Percentiles rank a stretch among this genome's conserved stretches.
Evolutionary conservation across 345 rosid species (phyloP).

Genomic region (Ceriops zippeliana): DNA sequence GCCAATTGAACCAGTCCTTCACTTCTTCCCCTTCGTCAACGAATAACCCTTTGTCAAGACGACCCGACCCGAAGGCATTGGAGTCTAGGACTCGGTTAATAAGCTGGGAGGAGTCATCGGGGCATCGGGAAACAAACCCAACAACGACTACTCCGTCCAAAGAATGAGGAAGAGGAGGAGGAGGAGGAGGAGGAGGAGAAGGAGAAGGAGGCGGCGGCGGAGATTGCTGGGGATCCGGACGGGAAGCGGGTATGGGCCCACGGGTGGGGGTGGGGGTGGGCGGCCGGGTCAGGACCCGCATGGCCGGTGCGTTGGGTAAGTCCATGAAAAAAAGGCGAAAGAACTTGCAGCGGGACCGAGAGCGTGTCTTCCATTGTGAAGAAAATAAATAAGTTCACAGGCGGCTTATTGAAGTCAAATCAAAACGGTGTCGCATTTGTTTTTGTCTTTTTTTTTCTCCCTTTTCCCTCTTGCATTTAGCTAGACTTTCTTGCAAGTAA

Average conservation of each 20-base stretch:
- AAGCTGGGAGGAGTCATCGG: slow-evolving; percentile 55
- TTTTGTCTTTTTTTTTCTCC: too few relatives aligned
- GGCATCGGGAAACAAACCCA: slow-evolving; percentile 57
- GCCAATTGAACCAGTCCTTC: slow-evolving; percentile 55
- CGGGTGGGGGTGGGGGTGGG: slow-evolving; percentile 27
- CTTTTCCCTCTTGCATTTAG: too few relatives aligned
- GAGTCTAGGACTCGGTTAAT: slow-evolving; percentile 62
- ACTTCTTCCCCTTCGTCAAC: slow-evolving; percentile 41
- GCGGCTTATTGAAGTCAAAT: too few relatives aligned
- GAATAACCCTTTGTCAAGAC: slow-evolving; percentile 31
- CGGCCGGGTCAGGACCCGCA: slow-evolving; percentile 77
- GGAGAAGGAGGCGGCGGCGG: slow-evolving; percentile 23
- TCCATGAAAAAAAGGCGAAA: slow-evolving; percentile 28
- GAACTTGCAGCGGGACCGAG: too few relatives aligned
- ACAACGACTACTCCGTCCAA: slow-evolving; percentile 60
- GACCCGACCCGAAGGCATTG: slow-evolving; percentile 67
- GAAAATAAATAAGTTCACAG: too few relatives aligned
- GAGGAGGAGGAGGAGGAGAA: slow-evolving; percentile 20
- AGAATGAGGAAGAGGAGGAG: slow-evolving; percentile 8
- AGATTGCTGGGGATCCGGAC: slow-evolving; percentile 25
- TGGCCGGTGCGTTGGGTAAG: slow-evolving; percentile 37
- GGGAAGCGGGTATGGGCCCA: slow-evolving; percentile 14
- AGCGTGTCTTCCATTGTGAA: too few relatives aligned
- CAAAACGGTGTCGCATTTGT: too few relatives aligned
- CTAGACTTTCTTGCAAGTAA: too few relatives aligned